Base-by-base conservation (phyloP, 805 yeast genomes). In the Pichia pseudocactophila region DNA sequence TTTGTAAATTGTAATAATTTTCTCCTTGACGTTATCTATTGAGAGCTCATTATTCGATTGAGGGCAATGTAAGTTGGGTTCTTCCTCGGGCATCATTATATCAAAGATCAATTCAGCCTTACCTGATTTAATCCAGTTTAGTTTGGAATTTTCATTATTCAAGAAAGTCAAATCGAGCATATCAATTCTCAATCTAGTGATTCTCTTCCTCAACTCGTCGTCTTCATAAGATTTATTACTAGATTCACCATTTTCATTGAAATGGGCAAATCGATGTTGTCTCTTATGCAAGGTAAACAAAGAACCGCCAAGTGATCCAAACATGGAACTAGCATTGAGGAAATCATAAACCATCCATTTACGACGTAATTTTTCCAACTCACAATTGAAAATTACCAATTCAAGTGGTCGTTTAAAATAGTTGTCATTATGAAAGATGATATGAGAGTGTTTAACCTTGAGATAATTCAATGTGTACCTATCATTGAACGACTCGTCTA, bases 241-340 rank as follows among this genome's bases (percentile, higher is more conserved):
- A 15, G 34, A 36, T 33, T 37, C 44, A 28, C 27, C 36, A n/a
- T 42, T 37, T 25, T 47, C 45, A 26, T 57, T 61, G 27, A 71
- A 66, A 47, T 69, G 69, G 0, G 76, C 73, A 46, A 70, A 61
- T 42, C 73, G 71, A 46, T 73, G 71, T 54, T 82, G 90, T 51
- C 83, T 74, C 55, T 82, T 82, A 52, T 83, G 92, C 18, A 84
- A 70, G 0, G 88, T 81, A 61, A 83, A 82, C 59, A 84, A 66
- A 1, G 92, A 76, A 41, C 81, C 81, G 53, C 82, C 81, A 12
- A 83, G 67, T 0, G 89, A 76, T 0, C 94, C 94, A 13, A 83
- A 77, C 27, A 81, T 77, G 38, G 80, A 77, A 43, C 70, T 70
- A 12, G 88, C 85, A 55, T 78, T 79, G 61, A 83, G 71, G 41